Base-by-base conservation (phyloP, 345 rosid genomes). In the Excoecaria cochinchinensis region DNA sequence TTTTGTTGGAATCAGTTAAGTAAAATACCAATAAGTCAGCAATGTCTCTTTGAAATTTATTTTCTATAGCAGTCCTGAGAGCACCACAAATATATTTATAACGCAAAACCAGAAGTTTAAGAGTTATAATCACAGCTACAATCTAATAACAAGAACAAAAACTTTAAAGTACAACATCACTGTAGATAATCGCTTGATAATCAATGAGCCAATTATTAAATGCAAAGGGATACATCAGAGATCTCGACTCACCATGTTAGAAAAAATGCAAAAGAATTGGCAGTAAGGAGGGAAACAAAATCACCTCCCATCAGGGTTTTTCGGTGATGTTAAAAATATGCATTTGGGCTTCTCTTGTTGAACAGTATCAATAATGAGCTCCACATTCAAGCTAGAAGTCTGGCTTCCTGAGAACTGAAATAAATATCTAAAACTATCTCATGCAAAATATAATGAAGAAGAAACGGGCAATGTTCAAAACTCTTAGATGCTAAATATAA, bases 301-400 rank as follows among this genome's bases (percentile, higher is more conserved):
- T 67, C 77, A 92, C 98, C 99, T 95, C 69, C 98, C 99, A 82
- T 95, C 98, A 44, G 99, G 99, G 82, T 95, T 95, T 77, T 95
- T 95, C 16, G 99, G 98, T 70, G 97, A 91, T 53, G 99, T 95
- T 59, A 95, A 85, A 76, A 95, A 95, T 78, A 93, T 91, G 84
- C 97, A 91, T 85, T 95, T 95, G 36, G 99, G 98, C 69, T 89
- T 93, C 76, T 93, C 97, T 73, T 12, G 73, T 73, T 83, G 80
- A 72, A 93, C 88, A 61, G 80, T 89, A 77, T 88, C 89, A 79
- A 87, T 82, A 21, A 95, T 93, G 74, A 78, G 90, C 76, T 91
- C 91, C 67, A 93, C 85, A 52, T 95, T 85, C 89, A 95, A 84
- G 89, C 91, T 90, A n/a, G 83, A 95, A 93, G 76, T 93, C 97